phyloP scores from a whole-genome alignment of 495 filamentous ascomycete species.

The Lichina pygmaea region DNA sequence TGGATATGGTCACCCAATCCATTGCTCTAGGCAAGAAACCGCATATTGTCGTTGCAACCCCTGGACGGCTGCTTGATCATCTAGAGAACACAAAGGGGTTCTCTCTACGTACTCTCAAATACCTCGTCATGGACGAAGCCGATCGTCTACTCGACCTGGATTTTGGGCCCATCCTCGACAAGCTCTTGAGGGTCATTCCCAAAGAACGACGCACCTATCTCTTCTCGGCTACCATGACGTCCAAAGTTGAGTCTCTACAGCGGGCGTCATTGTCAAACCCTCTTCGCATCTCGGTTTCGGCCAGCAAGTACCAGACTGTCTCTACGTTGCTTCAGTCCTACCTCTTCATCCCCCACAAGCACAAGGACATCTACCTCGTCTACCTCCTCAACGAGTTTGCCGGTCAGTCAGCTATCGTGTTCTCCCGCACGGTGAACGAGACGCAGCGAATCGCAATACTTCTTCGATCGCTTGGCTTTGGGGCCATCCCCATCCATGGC shows the following conservation, averaged over 20 bases:
- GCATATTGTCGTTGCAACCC: conserved; percentile 71
- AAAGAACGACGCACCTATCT: conserved; percentile 59
- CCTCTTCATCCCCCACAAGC: conserved; percentile 60
- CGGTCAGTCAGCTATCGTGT: conserved; percentile 67
- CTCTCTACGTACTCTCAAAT: conserved; percentile 47
- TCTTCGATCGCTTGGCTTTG: conserved; percentile 51
- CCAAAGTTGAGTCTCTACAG: conserved; percentile 76
- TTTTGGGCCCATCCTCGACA: conserved; percentile 78
- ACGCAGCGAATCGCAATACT: conserved; percentile 63
- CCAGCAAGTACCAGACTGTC: conserved; percentile 67
- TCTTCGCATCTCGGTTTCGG: conserved; percentile 43
- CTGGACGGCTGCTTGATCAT: conserved; percentile 75
- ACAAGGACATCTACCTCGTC: conserved; percentile 80
- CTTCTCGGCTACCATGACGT: conserved; percentile 82
- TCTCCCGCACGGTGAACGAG: conserved; percentile 81
- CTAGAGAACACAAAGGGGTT: conserved; percentile 95
- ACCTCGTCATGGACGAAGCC: conserved; percentile 86
- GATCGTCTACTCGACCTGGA: conserved; percentile 82
- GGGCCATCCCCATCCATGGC: conserved; percentile 77
- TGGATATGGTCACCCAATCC: conserved; percentile 80
- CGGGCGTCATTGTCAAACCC: conserved; percentile 66
- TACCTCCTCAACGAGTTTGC: conserved; percentile 62
- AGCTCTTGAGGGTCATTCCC: conserved; percentile 74
- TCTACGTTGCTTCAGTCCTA: conserved; percentile 59
- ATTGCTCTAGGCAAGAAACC: conserved; percentile 81